These are phyloP conservation scores for Agapanthus africanus DNA, from an alignment of 106 monocot genomes.

Conservation along the genomic window DNA sequence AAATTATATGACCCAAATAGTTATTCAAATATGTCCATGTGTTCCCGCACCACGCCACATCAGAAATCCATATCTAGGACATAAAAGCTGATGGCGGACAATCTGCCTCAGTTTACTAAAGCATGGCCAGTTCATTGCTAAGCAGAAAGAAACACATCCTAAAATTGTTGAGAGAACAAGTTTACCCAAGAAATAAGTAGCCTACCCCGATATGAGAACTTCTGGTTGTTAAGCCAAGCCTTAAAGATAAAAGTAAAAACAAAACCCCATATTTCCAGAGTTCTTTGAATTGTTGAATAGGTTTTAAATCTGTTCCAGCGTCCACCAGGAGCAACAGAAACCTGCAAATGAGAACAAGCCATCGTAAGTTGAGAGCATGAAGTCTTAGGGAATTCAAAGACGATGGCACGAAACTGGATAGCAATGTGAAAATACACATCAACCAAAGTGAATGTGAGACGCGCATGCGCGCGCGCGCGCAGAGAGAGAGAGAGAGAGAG, in stretches of 20 bases:
- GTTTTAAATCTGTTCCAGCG: slow-evolving; percentile 98
- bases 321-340: slow-evolving; percentile 90
- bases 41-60: background rate
- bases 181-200: background rate
- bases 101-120: too few species aligned
- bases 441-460: background rate
- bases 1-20: background rate
- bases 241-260: slow-evolving; percentile 84
- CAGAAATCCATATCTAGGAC: too few species aligned
- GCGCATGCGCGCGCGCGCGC: too few species aligned
- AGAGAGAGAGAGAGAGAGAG: too few species aligned
- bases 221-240: slow-evolving; percentile 87
- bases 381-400: background rate
- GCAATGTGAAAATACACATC: background rate
- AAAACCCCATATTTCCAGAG: slow-evolving; percentile 97
- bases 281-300: slow-evolving; percentile 98
- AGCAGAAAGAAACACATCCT: background rate
- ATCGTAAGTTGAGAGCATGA: background rate
- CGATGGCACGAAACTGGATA: background rate
- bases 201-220: slow-evolving; percentile 85
- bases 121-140: background rate
- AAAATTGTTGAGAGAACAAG: background rate
- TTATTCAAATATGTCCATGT: background rate
- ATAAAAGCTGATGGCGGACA: too few species aligned
- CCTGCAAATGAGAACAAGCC: slow-evolving; percentile 39